These are phyloP conservation scores for Dactylonectria macrodidyma DNA, from an alignment of 2,329 filamentous ascomycete species.

Conservation along the genomic window DNA sequence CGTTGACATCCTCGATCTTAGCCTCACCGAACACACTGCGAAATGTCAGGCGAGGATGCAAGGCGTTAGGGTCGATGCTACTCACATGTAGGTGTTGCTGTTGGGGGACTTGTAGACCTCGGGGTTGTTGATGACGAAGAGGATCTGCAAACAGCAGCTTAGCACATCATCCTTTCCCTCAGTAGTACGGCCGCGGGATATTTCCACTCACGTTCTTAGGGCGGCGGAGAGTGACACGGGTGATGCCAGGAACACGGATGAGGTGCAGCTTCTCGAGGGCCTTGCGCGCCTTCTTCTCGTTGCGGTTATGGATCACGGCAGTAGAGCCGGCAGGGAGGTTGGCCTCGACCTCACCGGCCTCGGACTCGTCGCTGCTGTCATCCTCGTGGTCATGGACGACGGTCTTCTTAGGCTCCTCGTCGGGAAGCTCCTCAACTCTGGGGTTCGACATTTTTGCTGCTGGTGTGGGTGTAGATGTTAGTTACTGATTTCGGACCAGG, in stretches of 20 bases:
- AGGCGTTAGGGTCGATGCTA: conserved; percentile 31
- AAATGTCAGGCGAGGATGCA: conserved; percentile 26
- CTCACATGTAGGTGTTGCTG: conserved; percentile 99
- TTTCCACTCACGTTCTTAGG: conserved; percentile 93
- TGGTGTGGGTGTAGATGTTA: conserved; percentile 50
- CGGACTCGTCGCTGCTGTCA: conserved; percentile 80
- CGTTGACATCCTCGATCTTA: conserved; percentile 99
- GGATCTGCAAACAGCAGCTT: conserved; percentile 74
- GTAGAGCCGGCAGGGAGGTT: conserved; percentile 86
- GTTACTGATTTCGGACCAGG: conserved; percentile 45
- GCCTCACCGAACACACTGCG: conserved; percentile 97
- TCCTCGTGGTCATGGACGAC: conserved; percentile 81
- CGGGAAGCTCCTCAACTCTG: conserved; percentile 96
- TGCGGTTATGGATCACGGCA: conserved; percentile 95
- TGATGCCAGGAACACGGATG: conserved; percentile 97
- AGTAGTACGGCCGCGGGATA: conserved; percentile 18
- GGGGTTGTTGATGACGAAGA: conserved; percentile 99
- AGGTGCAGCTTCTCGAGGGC: conserved; percentile 98
- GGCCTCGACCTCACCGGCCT: conserved; percentile 87
- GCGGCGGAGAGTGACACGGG: conserved; percentile 95
- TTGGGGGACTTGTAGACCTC: conserved; percentile 99
- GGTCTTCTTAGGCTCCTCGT: conserved; percentile 89
- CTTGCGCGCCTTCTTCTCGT: conserved; percentile 99
- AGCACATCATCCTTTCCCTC: conserved; percentile 37
- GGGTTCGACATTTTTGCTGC: conserved; percentile 90